Percentiles rank a stretch among this genome's conserved stretches.
Evolutionary conservation across 371 early-diverging fungal species (phyloP).

Genomic region (Apophysomyces ossiformis): DNA sequence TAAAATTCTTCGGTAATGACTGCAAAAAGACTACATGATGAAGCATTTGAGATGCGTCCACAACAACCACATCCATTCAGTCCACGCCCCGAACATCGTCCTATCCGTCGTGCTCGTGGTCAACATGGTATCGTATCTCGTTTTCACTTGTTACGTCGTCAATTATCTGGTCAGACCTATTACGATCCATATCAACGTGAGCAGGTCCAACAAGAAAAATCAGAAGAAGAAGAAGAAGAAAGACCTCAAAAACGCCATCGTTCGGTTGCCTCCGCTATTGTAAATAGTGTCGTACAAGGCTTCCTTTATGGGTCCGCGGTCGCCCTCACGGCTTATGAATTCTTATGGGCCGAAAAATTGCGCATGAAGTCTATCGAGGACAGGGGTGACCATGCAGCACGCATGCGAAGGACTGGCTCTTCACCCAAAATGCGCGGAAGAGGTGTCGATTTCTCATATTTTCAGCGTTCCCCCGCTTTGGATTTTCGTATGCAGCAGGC

Average conservation of each 20-base stretch:
- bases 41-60: conserved; percentile 5
- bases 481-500: conserved; percentile 12
- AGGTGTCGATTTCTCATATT: conserved; percentile 15
- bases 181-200: conserved; percentile 20
- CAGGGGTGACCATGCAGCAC: conserved; percentile 6
- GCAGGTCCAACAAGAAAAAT: conserved; percentile 7
- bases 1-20: neutral
- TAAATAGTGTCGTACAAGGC: conserved; percentile 15
- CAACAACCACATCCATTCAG: conserved; percentile 10
- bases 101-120: conserved; percentile 5
- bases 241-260: conserved; percentile 6
- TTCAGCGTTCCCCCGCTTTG: conserved; percentile 10
- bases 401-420: neutral
- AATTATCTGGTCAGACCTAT: conserved; percentile 5
- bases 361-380: conserved; percentile 11
- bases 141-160: conserved; percentile 12
- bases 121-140: conserved; percentile 14
- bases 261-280: conserved; percentile 9
- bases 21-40: conserved; percentile 16
- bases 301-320: conserved; percentile 14
- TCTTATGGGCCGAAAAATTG: conserved; percentile 10
- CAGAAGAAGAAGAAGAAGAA: conserved; percentile 6
- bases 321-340: conserved; percentile 15
- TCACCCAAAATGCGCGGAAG: conserved; percentile 12
- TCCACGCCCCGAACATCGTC: conserved; percentile 1